phyloP scores from a whole-genome alignment of 78 protist species.

The Dictyostelium intermedium region DNA sequence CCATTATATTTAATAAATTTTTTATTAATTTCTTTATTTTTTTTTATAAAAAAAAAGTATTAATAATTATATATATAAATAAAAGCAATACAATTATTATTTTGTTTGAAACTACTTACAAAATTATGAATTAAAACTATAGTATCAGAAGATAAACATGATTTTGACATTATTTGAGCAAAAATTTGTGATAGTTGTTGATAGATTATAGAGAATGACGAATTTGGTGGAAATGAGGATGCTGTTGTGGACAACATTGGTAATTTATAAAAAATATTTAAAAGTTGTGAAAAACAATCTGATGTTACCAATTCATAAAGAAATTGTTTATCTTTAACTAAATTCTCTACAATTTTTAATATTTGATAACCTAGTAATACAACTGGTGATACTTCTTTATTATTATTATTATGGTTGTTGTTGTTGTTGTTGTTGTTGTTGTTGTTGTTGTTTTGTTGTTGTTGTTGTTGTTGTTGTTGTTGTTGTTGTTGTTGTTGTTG shows the following conservation, averaged over 20 bases:
- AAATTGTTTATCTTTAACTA: conserved; percentile 9
- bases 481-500: background rate
- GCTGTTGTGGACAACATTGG: background rate
- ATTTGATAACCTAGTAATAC: conserved; percentile 22
- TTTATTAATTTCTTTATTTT: conserved; percentile 62
- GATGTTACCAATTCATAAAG: conserved; percentile 27
- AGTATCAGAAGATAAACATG: conserved; percentile 42
- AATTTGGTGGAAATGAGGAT: background rate
- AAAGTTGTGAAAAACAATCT: background rate
- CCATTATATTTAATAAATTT: conserved; percentile 35
- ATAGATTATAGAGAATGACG: conserved; percentile 7
- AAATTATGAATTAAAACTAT: conserved; percentile 29
- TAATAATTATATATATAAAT: too few relatives aligned
- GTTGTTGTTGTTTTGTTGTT: background rate
- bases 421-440: background rate
- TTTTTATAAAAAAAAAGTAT: background rate
- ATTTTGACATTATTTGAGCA: conserved; percentile 49
- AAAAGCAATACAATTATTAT: too few relatives aligned
- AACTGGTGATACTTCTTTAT: conserved; percentile 9
- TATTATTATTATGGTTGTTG: background rate
- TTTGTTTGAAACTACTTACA: background rate
- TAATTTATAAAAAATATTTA: background rate
- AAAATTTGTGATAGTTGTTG: conserved; percentile 34
- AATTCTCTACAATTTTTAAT: conserved; percentile 45
- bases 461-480: background rate